phyloP scores from a whole-genome alignment of 805 yeast genomes.

The Ogataea methanolica region DNA sequence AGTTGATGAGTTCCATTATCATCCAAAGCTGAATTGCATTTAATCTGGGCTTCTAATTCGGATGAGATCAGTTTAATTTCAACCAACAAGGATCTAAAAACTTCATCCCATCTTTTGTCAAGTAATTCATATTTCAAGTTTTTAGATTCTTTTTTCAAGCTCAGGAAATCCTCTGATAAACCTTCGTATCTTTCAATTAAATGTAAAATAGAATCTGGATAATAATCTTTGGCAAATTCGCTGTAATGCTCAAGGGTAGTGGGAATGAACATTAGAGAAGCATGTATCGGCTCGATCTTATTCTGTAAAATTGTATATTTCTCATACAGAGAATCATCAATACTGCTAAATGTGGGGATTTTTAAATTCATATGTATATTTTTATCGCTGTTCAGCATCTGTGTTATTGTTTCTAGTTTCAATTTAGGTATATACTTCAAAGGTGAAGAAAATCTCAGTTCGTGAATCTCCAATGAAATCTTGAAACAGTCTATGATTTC shows the following conservation, averaged over 20 bases:
- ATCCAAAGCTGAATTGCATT: conserved; percentile 1
- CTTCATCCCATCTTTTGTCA: conserved; percentile 51
- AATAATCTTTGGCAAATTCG: conserved; percentile 22
- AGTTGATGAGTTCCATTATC: neutral
- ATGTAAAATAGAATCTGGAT: conserved; percentile 28
- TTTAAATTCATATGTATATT: conserved; percentile 16
- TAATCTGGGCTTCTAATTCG: conserved; percentile 18
- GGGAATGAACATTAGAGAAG: conserved; percentile 49
- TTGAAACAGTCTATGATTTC: conserved; percentile 36
- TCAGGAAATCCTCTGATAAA: conserved; percentile 36
- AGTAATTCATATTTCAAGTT: conserved; percentile 42
- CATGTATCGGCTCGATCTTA: conserved; percentile 46
- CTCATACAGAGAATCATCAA: conserved; percentile 37
- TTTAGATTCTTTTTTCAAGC: conserved; percentile 36
- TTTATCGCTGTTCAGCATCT: conserved; percentile 3
- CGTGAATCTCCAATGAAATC: conserved; percentile 33
- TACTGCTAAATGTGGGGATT: conserved; percentile 35
- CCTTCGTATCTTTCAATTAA: conserved; percentile 36
- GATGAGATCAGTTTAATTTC: conserved; percentile 32
- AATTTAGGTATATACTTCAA: conserved; percentile 27
- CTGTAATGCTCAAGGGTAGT: conserved; percentile 41
- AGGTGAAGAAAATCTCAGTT: conserved; percentile 36
- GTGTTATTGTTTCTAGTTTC: conserved; percentile 8
- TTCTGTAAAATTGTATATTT: conserved; percentile 39
- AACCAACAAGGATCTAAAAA: conserved; percentile 43